phyloP scores from a whole-genome alignment of 371 early-diverging fungal genomes.

The Haplosporangium sp. region DNA sequence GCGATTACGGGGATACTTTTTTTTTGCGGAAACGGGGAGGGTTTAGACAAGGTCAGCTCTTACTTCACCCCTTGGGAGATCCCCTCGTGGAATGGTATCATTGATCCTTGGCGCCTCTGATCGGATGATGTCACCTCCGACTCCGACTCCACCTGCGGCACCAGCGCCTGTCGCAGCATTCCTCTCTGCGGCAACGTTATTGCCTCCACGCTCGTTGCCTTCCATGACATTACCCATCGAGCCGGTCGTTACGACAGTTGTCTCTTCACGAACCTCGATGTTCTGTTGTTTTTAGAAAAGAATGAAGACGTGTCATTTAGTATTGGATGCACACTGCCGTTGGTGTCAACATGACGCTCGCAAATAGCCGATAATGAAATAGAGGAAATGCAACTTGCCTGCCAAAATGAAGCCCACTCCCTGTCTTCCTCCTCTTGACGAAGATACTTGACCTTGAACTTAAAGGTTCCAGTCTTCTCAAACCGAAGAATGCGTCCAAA shows the following conservation, averaged over 20 bases:
- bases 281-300: conserved; percentile 14
- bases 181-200: conserved; percentile 7
- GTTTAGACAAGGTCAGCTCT: conserved; percentile 21
- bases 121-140: conserved; percentile 5
- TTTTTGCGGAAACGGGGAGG: too few relatives aligned
- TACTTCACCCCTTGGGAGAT: conserved; percentile 27
- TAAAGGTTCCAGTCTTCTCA: conserved; percentile 42
- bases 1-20: too few relatives aligned
- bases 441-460: conserved; percentile 44
- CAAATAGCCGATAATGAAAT: background rate
- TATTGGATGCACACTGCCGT: background rate
- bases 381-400: conserved; percentile 25
- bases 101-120: conserved; percentile 27
- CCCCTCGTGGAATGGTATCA: conserved; percentile 26
- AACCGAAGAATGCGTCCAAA: conserved; percentile 57
- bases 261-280: conserved; percentile 50
- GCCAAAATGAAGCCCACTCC: conserved; percentile 53
- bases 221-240: conserved; percentile 46
- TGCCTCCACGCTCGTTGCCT: conserved; percentile 20
- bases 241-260: conserved; percentile 44
- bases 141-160: background rate
- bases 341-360: background rate
- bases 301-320: background rate
- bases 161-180: background rate
- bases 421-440: conserved; percentile 48